A percentile compares a stretch with the other conserved stretches of the same genome.
Conservation (phyloP, 805 yeast species). For the Kluyveromyces starmeri region DNA sequence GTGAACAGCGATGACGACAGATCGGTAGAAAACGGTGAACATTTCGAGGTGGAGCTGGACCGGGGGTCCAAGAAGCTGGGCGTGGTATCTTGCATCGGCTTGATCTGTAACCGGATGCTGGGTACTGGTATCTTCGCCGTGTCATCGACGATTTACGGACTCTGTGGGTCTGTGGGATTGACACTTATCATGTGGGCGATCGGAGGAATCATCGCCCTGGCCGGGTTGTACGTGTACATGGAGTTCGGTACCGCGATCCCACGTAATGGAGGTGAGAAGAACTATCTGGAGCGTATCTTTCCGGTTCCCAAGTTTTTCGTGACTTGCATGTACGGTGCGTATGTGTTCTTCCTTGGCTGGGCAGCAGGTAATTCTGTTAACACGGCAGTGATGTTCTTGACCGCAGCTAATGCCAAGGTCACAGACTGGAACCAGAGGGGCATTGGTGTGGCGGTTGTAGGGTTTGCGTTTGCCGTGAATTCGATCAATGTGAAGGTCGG, state of each 20-base stretch:
- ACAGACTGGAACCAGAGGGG: slow-evolving; percentile 74
- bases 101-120: slow-evolving; percentile 58
- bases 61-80: slow-evolving; percentile 39
- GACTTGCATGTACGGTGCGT: slow-evolving; percentile 58
- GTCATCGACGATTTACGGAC: slow-evolving; percentile 45
- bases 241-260: slow-evolving; percentile 75
- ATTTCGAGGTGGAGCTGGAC: slow-evolving; percentile 31
- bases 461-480: slow-evolving; percentile 60
- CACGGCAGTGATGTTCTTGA: slow-evolving; percentile 67
- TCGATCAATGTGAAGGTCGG: slow-evolving; percentile 56
- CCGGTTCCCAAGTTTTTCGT: slow-evolving; percentile 60
- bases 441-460: slow-evolving; percentile 64
- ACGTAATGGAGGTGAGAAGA: slow-evolving; percentile 81
- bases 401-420: slow-evolving; percentile 60
- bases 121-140: slow-evolving; percentile 75
- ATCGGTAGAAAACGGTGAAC: slow-evolving; percentile 22
- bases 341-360: slow-evolving; percentile 72
- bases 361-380: slow-evolving; percentile 79
- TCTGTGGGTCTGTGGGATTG: slow-evolving; percentile 62
- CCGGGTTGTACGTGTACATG: slow-evolving; percentile 63
- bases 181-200: slow-evolving; percentile 65
- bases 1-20: slow-evolving; percentile 9
- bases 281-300: slow-evolving; percentile 65
- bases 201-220: slow-evolving; percentile 59
- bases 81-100: slow-evolving; percentile 50